Conservation (phyloP, 768 basidiomycete species). For the Suillus hirtellus region DNA sequence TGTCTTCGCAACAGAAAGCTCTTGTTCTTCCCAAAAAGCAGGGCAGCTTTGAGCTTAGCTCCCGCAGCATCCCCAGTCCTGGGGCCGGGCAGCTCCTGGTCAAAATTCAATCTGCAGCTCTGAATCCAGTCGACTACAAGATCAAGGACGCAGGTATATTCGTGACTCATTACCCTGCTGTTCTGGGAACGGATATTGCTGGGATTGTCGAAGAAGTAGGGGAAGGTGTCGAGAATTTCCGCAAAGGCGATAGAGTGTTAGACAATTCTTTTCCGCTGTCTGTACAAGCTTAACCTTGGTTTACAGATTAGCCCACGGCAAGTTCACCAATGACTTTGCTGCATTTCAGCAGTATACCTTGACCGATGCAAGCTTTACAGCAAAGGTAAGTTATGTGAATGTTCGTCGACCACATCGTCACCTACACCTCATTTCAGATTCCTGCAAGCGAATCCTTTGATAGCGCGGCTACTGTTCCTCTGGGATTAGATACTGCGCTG, state of each 20-base stretch:
- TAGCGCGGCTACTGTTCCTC: conserved; percentile 47
- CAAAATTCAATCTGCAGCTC: conserved; percentile 37
- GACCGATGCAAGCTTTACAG: conserved; percentile 31
- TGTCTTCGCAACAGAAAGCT: conserved; percentile 33
- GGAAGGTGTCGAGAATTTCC: conserved; percentile 34
- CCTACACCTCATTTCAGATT: conserved; percentile 31
- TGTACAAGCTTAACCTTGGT: conserved; percentile 21
- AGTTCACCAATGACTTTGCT: conserved; percentile 28
- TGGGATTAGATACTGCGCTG: conserved; percentile 45
- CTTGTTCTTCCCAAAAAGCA: conserved; percentile 27
- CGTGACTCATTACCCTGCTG: conserved; percentile 35
- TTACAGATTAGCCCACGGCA: conserved; percentile 32
- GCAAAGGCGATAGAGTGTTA: conserved; percentile 43
- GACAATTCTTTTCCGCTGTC: conserved; percentile 13
- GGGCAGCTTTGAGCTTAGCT: conserved; percentile 31
- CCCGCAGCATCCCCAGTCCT: conserved; percentile 33
- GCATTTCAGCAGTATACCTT: conserved; percentile 44
- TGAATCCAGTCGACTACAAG: conserved; percentile 51
- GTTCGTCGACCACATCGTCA: not conserved
- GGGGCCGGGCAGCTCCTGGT: conserved; percentile 43
- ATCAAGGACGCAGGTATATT: conserved; percentile 34
- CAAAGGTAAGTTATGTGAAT: conserved; percentile 34
- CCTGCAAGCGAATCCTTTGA: conserved; percentile 46
- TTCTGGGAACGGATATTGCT: conserved; percentile 37
- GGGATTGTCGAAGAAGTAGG: conserved; percentile 44